Conservation (phyloP, 202 grass and related monocot genomes). For the Alloteropsis angusta region DNA sequence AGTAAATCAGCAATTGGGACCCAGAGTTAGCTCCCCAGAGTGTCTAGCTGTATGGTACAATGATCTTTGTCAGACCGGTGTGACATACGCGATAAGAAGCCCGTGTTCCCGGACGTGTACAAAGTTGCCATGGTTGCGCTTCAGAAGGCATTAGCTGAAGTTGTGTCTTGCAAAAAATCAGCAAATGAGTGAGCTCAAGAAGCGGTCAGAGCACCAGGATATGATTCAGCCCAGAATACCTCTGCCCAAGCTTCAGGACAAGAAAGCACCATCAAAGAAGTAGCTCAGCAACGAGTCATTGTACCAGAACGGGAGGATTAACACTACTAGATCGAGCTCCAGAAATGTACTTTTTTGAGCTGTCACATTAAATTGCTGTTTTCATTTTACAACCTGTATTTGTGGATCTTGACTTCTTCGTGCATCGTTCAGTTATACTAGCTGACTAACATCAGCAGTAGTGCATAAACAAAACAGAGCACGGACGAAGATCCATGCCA, state of each 20-base stretch:
- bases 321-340: neutral
- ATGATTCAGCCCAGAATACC: constrained; percentile 44
- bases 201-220: constrained; percentile 33
- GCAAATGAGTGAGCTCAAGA: constrained; percentile 30
- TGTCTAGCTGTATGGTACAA: constrained; percentile 41
- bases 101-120: constrained; percentile 31
- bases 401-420: neutral
- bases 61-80: constrained; percentile 40
- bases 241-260: constrained; percentile 33
- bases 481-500: neutral
- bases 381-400: too few relatives aligned
- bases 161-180: constrained; percentile 36
- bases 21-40: constrained; percentile 23
- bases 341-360: neutral
- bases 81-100: constrained; percentile 35
- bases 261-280: constrained; percentile 25
- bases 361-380: neutral
- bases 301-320: neutral
- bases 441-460: neutral
- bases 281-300: neutral
- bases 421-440: neutral
- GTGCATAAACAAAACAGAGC: neutral
- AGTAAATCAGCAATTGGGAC: neutral
- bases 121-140: constrained; percentile 47
- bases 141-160: constrained; percentile 43